These are phyloP conservation scores for Penicillium steckii DNA, from an alignment of 495 filamentous ascomycete species.

Conservation along the genomic window DNA sequence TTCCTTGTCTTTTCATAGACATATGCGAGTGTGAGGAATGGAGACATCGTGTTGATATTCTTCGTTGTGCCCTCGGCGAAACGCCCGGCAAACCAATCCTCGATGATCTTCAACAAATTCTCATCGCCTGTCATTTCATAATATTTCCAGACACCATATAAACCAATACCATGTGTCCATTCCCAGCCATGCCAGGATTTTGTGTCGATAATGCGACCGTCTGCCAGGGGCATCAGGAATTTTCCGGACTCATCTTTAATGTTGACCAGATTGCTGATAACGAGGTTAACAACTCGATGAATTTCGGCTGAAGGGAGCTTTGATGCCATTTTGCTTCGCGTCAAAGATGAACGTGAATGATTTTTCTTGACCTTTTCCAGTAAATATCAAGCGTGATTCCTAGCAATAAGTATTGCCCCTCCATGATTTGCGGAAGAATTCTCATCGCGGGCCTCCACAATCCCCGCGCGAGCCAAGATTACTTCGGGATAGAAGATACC, in stretches of 20 bases:
- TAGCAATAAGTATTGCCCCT: constrained; percentile 7
- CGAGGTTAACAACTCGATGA: constrained; percentile 54
- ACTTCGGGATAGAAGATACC: constrained; percentile 14
- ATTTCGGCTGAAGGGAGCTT: constrained; percentile 35
- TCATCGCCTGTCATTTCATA: constrained; percentile 60
- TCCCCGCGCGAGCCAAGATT: constrained; percentile 20
- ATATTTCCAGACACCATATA: constrained; percentile 79
- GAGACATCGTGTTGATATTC: constrained; percentile 79
- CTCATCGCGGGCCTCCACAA: neutral
- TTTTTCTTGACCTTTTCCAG: neutral
- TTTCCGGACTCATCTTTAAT: constrained; percentile 68
- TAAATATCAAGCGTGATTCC: neutral
- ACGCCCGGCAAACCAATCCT: constrained; percentile 64
- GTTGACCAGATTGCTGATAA: constrained; percentile 67
- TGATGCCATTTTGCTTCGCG: constrained; percentile 19
- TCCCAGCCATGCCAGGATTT: constrained; percentile 79
- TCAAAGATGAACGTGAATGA: neutral
- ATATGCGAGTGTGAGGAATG: constrained; percentile 68
- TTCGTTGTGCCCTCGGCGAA: constrained; percentile 70
- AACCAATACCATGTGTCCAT: constrained; percentile 77
- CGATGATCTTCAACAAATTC: constrained; percentile 54
- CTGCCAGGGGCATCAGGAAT: constrained; percentile 63
- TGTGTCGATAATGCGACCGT: constrained; percentile 74
- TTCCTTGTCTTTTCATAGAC: constrained; percentile 68
- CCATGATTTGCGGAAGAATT: constrained; percentile 18